Evolutionary conservation across 108 stramenopile genomes (phyloP), one percentile per base, ranked within the genome.

Genomic region (Fragilaria radians): DNA sequence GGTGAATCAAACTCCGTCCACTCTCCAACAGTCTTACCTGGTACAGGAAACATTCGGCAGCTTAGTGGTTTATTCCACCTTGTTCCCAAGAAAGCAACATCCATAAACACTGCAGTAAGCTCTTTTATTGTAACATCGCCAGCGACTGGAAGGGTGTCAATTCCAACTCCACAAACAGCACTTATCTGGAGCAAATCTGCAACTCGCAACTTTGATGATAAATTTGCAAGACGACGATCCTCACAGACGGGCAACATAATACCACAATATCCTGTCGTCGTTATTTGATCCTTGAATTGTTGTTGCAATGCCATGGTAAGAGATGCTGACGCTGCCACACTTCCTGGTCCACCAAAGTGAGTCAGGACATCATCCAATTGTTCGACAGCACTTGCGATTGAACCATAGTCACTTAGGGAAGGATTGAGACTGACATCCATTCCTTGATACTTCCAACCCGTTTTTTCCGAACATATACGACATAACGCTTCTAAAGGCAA

Each of bases 241-340:
- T 93, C 91, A 28, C 84, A 80, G 0, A 93, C 72, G 21, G 91
- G 91, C 0, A 93, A 65, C 91, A 93, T 93, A 14, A 93, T 48
- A 1, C 91, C 88, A 60, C 86, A 79, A 54, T 93, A 93, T 22
- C 91, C 91, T 0, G 80, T 84, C 2, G 55, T 62, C 32, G 54
- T 36, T 24, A 93, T 79, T 23, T 65, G 66, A 1, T 76, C 79
- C n/a, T n/a, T n/a, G n/a, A n/a, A n/a, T 31, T 86, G 66, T 28
- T 65, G 72, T 62, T 93, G 88, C n/a, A 93, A 51, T 3, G 79
- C 47, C 18, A 64, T 76, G 3, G 91, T 93, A 32, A 93, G 68
- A 25, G 78, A 79, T 26, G 88, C 82, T 0, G 86, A 84, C 9
- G 83, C 86, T 0, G 83, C 84, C 57, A 89, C 22, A 0, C 81